Evolutionary conservation across 129 eudicot genomes (phyloP).

Genomic region (Saposhnikovia divaricata): DNA sequence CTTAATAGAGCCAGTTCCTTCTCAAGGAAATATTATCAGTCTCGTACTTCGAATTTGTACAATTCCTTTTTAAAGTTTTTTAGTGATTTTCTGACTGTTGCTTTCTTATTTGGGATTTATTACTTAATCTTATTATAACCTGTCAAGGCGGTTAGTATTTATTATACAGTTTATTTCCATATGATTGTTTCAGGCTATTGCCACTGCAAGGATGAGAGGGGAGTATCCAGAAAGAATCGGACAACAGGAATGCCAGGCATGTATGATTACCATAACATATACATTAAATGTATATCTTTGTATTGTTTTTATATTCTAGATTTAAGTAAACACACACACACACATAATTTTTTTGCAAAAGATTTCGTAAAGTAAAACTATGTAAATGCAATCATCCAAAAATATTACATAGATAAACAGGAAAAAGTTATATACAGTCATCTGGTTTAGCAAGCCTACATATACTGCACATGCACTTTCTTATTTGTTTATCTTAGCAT

Average conservation of each 20-base stretch:
- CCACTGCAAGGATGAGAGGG: slow-evolving; percentile 81
- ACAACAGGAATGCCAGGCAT: slow-evolving; percentile 85
- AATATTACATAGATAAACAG: too few relatives aligned
- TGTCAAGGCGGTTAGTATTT: neutral
- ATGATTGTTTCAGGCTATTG: slow-evolving; percentile 52
- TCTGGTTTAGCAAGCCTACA: neutral
- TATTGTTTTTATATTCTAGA: neutral
- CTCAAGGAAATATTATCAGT: too few relatives aligned
- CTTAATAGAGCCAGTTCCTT: neutral
- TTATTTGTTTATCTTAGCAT: too few relatives aligned
- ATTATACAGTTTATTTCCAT: slow-evolving; percentile 6
- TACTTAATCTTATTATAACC: neutral
- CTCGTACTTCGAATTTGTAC: too few relatives aligned
- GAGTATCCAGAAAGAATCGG: slow-evolving; percentile 88
- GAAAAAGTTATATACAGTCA: too few relatives aligned
- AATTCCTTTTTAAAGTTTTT: too few relatives aligned
- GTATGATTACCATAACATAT: neutral
- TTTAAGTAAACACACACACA: too few relatives aligned
- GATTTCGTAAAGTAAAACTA: neutral
- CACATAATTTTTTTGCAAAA: neutral
- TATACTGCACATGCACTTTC: neutral
- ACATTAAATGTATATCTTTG: neutral
- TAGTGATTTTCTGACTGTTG: neutral
- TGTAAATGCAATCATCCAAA: too few relatives aligned
- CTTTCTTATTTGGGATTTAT: neutral